Conservation (phyloP, 345 rosid genomes). For the Citrus sp. region DNA sequence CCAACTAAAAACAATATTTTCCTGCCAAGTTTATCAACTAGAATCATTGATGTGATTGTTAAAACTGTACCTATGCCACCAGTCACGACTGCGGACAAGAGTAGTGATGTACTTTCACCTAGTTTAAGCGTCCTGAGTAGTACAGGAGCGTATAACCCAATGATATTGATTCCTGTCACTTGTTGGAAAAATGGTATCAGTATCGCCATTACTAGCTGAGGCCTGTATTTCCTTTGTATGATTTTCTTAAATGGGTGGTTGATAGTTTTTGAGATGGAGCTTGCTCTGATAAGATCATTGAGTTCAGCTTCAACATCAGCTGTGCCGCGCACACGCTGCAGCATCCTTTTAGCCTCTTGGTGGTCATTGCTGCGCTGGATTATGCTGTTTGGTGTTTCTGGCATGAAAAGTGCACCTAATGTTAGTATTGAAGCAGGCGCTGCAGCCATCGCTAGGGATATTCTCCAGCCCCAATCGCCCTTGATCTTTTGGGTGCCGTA, state of each 20-base stretch:
- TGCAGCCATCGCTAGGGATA: conserved; percentile 67
- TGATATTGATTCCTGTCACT: conserved; percentile 72
- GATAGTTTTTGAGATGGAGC: conserved; percentile 24
- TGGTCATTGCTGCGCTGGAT: conserved; percentile 38
- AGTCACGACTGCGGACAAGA: conserved; percentile 46
- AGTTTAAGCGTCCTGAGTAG: conserved; percentile 62
- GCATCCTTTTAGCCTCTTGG: conserved; percentile 40
- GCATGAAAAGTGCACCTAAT: conserved; percentile 57
- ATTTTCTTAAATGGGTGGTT: conserved; percentile 40
- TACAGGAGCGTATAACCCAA: conserved; percentile 65
- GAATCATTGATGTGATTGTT: conserved; percentile 47
- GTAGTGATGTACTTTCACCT: conserved; percentile 47
- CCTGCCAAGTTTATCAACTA: conserved; percentile 60
- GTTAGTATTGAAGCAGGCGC: conserved; percentile 61
- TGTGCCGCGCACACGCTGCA: conserved; percentile 59
- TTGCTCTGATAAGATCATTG: not conserved
- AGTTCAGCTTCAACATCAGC: conserved; percentile 7
- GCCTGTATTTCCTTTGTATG: conserved; percentile 45
- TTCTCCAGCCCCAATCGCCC: conserved; percentile 70
- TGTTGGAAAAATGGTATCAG: conserved; percentile 70
- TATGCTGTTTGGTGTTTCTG: conserved; percentile 70
- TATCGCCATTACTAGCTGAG: conserved; percentile 68
- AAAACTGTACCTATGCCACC: conserved; percentile 43
- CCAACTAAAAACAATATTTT: conserved; percentile 43
- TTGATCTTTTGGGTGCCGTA: conserved; percentile 59